Evolutionary conservation across 108 stramenopile genomes (phyloP), one percentile per base, ranked within the genome.

Genomic region (Cyclostephanos tholiformis): DNA sequence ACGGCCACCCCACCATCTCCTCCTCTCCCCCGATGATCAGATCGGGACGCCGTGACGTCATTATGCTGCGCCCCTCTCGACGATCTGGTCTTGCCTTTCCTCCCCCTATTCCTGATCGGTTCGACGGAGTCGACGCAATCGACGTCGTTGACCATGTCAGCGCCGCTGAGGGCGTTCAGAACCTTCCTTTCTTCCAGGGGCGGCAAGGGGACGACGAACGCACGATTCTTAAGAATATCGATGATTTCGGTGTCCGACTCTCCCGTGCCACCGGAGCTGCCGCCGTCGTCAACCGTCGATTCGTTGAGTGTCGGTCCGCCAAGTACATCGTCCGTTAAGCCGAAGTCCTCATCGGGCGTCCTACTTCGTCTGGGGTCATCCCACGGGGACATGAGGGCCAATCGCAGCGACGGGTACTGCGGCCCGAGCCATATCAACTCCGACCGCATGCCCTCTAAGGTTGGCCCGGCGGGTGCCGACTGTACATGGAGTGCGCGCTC

Each of bases 381-480:
- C 44, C 51, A 48, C 17, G 70, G 65, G 65, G 65, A 48, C 69
- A 82, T 82, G 55, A 74, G 85, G 38, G 83, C 49, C 35, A 91
- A 71, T 73, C 87, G 75, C n/a, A 85, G 69, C 10, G 88, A 76
- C 19, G 87, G 79, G 70, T 88, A 87, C 14, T 85, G 82, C 11
- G 93, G 93, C 9, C 79, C 83, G 51, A 91, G 65, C 93, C 93
- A 94, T 71, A 88, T 72, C 20, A 94, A 71, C 64, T 94, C 90
- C 12, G 86, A 76, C n/a, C 89, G 91, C 23, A 89, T 63, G 38
- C 75, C 71, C 58, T 91, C 87, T n/a, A 84, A 55, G 2, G 81
- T 65, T 17, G 76, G 72, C 19, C 44, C 75, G 27, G 51, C 32
- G n/a, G 56, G 67, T 2, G 67, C 29, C n/a, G 72, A 36, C 38